Base-by-base conservation (phyloP, 306 rosid genomes). In the Lithocarpus polystachyus region DNA sequence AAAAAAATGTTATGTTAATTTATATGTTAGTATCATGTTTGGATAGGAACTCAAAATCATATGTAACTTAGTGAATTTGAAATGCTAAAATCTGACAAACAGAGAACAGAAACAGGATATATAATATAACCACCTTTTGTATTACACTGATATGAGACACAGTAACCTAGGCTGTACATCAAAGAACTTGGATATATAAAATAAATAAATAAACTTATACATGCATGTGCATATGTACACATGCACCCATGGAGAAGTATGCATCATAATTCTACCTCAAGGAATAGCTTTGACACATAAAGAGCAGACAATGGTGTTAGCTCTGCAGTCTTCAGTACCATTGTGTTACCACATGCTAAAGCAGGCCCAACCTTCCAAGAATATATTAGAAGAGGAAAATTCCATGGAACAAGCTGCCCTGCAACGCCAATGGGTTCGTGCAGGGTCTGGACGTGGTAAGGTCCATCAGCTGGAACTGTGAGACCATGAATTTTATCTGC, bases 301-400 rank as follows among this genome's bases (percentile, higher is more conserved):
- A 89, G 85, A 59, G 96, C 97, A 67, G 97, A 85, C 72, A 92
- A 86, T 11, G 97, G 97, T 77, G 96, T 92, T 75, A 82, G 96
- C 85, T 92, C 97, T 19, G 97, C 91, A 22, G 92, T 86, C 88
- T 92, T 90, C 70, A 90, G 65, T 51, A 90, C 89, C 71, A 89
- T n/a, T 19, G 96, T 88, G 83, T 92, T 92, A 57, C 97, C 97
- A 81, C 92, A 86, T 10, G 92, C 93, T 79, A 92, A 82, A 40
- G 97, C 93, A 43, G 97, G 97, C 9, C 90, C 96, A 57, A 92
- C 86, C 88, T 92, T 90, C 97, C 97, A 92, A 73, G 90, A 83
- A 71, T 65, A 89, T 83, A 92, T 88, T 75, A 92, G 72, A 72
- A 92, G 88, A 54, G 97, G 97, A 84, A 92, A 92, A 78, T 92